Conservation (phyloP, 805 yeast species). For the Yamadazyma ubonensis region DNA sequence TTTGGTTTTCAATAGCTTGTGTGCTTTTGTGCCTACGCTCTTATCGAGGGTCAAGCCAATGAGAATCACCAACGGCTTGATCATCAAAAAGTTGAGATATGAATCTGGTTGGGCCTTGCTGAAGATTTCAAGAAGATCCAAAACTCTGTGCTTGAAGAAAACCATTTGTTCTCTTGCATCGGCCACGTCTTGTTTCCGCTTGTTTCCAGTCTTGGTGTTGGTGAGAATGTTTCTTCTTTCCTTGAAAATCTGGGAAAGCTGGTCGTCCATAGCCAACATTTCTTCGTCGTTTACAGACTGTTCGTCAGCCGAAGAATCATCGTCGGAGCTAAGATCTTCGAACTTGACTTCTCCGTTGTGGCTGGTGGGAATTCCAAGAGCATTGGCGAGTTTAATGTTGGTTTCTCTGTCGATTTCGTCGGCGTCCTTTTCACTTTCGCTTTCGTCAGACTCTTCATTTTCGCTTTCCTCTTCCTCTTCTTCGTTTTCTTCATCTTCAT, state of each 20-base stretch:
- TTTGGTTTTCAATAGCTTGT: slow-evolving; percentile 62
- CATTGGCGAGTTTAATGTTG: slow-evolving; percentile 64
- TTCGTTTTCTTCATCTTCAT: slow-evolving; percentile 23
- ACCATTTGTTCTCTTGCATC: slow-evolving; percentile 80
- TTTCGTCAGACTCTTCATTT: slow-evolving; percentile 15
- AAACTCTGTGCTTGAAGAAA: slow-evolving; percentile 71
- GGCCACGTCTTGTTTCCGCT: slow-evolving; percentile 67
- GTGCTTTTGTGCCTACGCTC: slow-evolving; percentile 69
- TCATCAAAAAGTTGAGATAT: slow-evolving; percentile 40
- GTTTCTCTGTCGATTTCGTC: slow-evolving; percentile 43
- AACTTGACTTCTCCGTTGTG: slow-evolving; percentile 46
- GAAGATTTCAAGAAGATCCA: slow-evolving; percentile 74
- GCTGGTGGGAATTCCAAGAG: slow-evolving; percentile 58
- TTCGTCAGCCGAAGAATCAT: slow-evolving; percentile 60
- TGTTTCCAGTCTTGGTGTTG: slow-evolving; percentile 52
- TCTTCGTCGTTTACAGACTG: slow-evolving; percentile 91
- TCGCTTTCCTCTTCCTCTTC: slow-evolving; percentile 20
- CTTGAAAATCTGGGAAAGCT: slow-evolving; percentile 77
- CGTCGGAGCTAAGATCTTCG: slow-evolving; percentile 38
- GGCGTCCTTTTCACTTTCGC: slow-evolving; percentile 9
- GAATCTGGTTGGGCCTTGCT: slow-evolving; percentile 45
- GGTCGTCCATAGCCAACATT: slow-evolving; percentile 91
- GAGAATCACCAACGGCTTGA: slow-evolving; percentile 57
- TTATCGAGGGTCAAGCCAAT: slow-evolving; percentile 69
- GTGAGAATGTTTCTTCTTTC: slow-evolving; percentile 72